Evolutionary conservation across 73 alveolate genomes (phyloP).

Genomic region (Chromera velia): DNA sequence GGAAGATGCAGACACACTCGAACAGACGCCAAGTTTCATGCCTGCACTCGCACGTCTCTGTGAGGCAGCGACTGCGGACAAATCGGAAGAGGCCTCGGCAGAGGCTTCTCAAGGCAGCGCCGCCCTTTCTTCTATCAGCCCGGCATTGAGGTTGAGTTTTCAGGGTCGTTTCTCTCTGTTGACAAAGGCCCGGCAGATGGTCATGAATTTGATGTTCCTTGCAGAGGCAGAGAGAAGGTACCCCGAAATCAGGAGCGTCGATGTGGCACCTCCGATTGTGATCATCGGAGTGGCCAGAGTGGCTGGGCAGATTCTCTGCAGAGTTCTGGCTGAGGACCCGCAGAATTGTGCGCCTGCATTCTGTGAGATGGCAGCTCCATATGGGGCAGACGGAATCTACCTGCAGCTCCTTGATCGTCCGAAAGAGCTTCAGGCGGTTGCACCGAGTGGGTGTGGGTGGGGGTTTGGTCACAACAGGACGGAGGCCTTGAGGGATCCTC

Average conservation of each 20-base stretch:
- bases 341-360: not conserved
- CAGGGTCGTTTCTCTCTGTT: not conserved
- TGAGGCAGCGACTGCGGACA: no score
- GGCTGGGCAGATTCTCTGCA: not conserved
- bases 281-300: not conserved
- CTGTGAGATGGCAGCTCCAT: not conserved
- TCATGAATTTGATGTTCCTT: not conserved
- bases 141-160: not conserved
- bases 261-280: not conserved
- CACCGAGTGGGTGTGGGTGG: no score
- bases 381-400: not conserved
- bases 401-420: no score
- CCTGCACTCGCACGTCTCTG: no score
- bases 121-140: no score
- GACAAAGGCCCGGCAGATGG: not conserved
- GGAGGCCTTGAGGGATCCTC: no score
- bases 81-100: no score
- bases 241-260: not conserved
- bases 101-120: no score
- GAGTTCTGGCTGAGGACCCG: not conserved
- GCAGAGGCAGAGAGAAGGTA: not conserved
- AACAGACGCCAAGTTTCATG: no score
- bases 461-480: no score
- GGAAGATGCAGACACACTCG: no score
- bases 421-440: no score